Base-by-base conservation (phyloP, 371 early-diverging fungal genomes). In the Actinomucor elegans region DNA sequence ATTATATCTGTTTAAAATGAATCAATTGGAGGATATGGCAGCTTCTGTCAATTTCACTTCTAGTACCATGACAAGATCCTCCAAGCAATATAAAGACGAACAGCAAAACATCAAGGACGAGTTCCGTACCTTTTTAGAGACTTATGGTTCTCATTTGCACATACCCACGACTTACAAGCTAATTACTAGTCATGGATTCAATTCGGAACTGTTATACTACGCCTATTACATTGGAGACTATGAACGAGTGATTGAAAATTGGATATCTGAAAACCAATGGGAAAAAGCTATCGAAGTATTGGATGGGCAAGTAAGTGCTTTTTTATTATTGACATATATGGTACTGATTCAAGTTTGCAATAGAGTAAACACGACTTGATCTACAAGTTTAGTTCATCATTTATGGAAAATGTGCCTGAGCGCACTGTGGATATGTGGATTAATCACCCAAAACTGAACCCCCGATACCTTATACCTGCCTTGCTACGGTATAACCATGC, bases 391-490 rank as follows among this genome's bases (percentile, higher is more conserved):
- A 84, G 94, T 2, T 84, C 91, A 0, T 73, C 79, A 0, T 68
- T 97, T 31, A 90, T 97, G 77, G 88, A 90, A 52, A 80, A 89
- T 48, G 77, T 77, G 9, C 95, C 97, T 0, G 79, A 79, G 24
- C 91, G 89, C 26, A 74, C 90, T 20, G 92, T 97, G 8, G 85
- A 87, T 47, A 73, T 86, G 0, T 91, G 92, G 87, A 94, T 93
- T 75, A 80, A 89, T 35, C 89, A 89, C 51, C 79, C 91, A 2
- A 79, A 84, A 18, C 65, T 97, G 41, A 88, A 91, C 36, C 89
- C 95, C 4, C 73, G 88, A 52, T 71, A 84, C 36, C 80, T 97
- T n/a, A 87, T 97, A 36, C 97, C 96, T 4, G 87, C 96, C 0
- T 69, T 97, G 24, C 60, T 96, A 49, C 86, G 91, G 48, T 92